Base-by-base conservation (phyloP, 345 rosid species). In the Eucalyptus urophylla region DNA sequence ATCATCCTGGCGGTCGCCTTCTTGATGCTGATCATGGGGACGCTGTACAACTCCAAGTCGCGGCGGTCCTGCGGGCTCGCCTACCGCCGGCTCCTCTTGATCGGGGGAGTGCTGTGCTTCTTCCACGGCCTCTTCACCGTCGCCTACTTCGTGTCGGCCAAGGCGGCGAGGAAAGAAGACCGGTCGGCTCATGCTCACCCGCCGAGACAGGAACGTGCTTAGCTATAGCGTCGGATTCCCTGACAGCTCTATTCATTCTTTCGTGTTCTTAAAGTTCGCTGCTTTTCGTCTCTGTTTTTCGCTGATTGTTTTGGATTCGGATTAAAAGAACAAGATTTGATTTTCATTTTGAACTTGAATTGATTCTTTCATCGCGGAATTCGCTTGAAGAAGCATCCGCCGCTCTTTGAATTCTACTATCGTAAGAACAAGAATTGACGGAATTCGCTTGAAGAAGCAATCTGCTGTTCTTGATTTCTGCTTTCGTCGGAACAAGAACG, bases 91-190 rank as follows among this genome's bases (percentile, higher is more conserved):
- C 90, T 96, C 11, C 90, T 96, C 9, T 94, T 95, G 14, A 88
- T 95, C 11, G 99, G 99, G 86, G 99, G 99, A 24, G 91, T 96
- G 87, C 89, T 97, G 13, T 97, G 98, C 90, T 97, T 97, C 96
- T 72, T 96, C 86, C 99, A 97, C 89, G 98, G 96, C 43, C 94
- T 95, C 85, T 96, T 95, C 90, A 87, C 90, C 9, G 91, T 93
- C 86, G 93, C 99, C 50, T 97, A 96, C 89, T 95, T 95, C 80
- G 96, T 95, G 40, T 96, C 99, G 6, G 98, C 98, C 88, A 89
- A 93, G 19, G 99, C 98, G 25, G 80, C 97, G 4, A 87, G 88
- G 58, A 86, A 89, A 89, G 97, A 95, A 83, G 94, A 92, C 37
- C 40, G 6, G 37, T 53, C 25, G 24, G 56, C 25, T 53, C 58